Evolutionary conservation across 768 basidiomycete species (phyloP).

Genomic region (Tulasnella sp.): DNA sequence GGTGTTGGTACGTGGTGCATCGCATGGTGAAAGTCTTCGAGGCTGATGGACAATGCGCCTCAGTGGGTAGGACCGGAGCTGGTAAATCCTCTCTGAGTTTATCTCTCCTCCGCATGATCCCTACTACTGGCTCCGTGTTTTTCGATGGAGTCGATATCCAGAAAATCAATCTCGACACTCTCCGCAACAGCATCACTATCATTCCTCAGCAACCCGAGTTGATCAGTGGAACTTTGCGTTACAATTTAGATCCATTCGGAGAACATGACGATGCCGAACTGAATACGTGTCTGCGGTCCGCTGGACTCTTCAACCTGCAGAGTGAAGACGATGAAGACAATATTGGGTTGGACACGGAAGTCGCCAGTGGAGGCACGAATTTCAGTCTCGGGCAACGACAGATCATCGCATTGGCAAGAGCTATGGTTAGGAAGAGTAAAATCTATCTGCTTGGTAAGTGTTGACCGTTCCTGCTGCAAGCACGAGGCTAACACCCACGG

Average conservation of each 20-base stretch:
- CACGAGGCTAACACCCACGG: not conserved
- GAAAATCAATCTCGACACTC: conserved; percentile 57
- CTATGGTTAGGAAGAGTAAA: conserved; percentile 39
- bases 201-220: conserved; percentile 63
- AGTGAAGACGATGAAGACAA: conserved; percentile 29
- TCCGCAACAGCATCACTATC: conserved; percentile 63
- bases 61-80: conserved; percentile 63
- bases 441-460: conserved; percentile 38
- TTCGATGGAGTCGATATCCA: conserved; percentile 58
- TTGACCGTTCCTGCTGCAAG: too few species aligned
- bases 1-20: conserved; percentile 53
- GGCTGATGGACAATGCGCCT: not conserved
- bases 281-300: conserved; percentile 54
- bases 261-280: conserved; percentile 58
- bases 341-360: conserved; percentile 44
- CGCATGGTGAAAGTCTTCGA: not conserved
- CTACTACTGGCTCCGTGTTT: conserved; percentile 57
- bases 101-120: conserved; percentile 60
- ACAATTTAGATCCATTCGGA: conserved; percentile 63
- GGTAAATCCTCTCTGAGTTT: conserved; percentile 60
- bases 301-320: conserved; percentile 45
- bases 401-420: conserved; percentile 47
- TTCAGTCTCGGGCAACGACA: conserved; percentile 52
- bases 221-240: conserved; percentile 58
- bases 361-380: conserved; percentile 47